A percentile compares a stretch with the other conserved stretches of the same genome.
Evolutionary conservation across 2,329 filamentous ascomycete genomes (phyloP).

Genomic region (Monosporascus sp.): DNA sequence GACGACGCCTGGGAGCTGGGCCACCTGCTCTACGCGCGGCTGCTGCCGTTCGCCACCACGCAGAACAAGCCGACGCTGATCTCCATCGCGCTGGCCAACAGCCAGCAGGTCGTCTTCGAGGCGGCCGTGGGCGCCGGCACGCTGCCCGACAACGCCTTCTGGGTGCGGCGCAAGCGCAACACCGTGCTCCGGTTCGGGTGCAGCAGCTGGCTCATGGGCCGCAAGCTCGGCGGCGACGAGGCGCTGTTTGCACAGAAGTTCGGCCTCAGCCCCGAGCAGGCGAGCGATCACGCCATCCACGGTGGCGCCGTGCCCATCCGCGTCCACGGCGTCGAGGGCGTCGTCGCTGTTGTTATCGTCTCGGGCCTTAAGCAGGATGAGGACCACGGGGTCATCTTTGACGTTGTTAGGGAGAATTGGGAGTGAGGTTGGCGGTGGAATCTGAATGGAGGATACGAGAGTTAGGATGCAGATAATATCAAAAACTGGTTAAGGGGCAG

Average conservation of each 20-base stretch:
- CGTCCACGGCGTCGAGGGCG: slow-evolving; percentile 67
- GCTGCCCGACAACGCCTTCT: slow-evolving; percentile 64
- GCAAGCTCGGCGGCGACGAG: slow-evolving; percentile 62
- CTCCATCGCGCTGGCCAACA: slow-evolving; percentile 57
- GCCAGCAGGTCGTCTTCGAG: slow-evolving; percentile 63
- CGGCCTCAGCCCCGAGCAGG: slow-evolving; percentile 50
- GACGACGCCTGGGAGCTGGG: slow-evolving; percentile 62
- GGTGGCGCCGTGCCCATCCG: slow-evolving; percentile 70
- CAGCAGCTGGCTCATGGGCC: slow-evolving; percentile 66
- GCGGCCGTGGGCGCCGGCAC: slow-evolving; percentile 60
- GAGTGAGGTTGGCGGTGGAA: slow-evolving; percentile 4
- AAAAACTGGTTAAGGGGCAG: too few relatives aligned
- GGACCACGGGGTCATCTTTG: slow-evolving; percentile 71
- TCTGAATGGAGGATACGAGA: too few relatives aligned
- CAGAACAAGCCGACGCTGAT: slow-evolving; percentile 48
- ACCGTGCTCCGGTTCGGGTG: slow-evolving; percentile 66
- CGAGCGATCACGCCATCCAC: slow-evolving; percentile 66
- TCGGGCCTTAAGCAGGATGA: slow-evolving; percentile 71
- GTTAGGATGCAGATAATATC: too few relatives aligned
- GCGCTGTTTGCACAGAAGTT: slow-evolving; percentile 59
- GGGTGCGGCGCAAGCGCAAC: slow-evolving; percentile 65
- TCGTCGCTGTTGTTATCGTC: slow-evolving; percentile 70
- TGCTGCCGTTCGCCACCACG: slow-evolving; percentile 41
- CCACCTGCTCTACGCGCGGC: slow-evolving; percentile 56
- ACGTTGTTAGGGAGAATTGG: slow-evolving; percentile 56